Evolutionary conservation across 345 rosid species (phyloP).

Genomic region (Arabis hirsuta): DNA sequence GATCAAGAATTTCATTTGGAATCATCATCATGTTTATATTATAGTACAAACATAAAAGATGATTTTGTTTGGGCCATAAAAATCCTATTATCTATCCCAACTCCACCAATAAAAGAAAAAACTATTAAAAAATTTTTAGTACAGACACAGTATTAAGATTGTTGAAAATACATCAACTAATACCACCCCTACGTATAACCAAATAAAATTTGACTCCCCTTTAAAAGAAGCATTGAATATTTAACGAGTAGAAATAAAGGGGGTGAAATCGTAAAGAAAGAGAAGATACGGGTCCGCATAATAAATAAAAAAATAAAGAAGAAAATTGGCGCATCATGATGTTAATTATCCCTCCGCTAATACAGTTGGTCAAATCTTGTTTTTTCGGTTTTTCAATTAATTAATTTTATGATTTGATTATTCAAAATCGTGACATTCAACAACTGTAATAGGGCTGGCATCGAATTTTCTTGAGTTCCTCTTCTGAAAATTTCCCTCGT

Average conservation of each 20-base stretch:
- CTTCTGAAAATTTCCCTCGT: constrained; percentile 32
- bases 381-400: background rate
- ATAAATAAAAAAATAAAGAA: constrained; percentile 9
- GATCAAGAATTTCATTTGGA: too few relatives aligned
- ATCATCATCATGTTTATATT: too few relatives aligned
- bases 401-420: background rate
- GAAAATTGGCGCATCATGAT: background rate
- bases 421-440: background rate
- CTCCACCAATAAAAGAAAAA: too few relatives aligned
- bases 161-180: too few relatives aligned
- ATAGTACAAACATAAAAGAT: too few relatives aligned
- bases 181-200: too few relatives aligned
- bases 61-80: too few relatives aligned
- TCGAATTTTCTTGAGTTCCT: constrained; percentile 6
- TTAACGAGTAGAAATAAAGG: background rate
- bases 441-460: constrained; percentile 36
- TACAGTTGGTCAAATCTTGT: constrained; percentile 23
- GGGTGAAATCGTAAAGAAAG: background rate
- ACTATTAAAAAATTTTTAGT: too few relatives aligned
- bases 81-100: too few relatives aligned
- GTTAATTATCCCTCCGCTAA: background rate
- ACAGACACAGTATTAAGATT: too few relatives aligned
- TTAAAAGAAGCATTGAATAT: too few relatives aligned
- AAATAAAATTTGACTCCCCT: too few relatives aligned
- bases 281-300: background rate